phyloP scores from a whole-genome alignment of 140 eudicot species.

The Cichorium intybus region DNA sequence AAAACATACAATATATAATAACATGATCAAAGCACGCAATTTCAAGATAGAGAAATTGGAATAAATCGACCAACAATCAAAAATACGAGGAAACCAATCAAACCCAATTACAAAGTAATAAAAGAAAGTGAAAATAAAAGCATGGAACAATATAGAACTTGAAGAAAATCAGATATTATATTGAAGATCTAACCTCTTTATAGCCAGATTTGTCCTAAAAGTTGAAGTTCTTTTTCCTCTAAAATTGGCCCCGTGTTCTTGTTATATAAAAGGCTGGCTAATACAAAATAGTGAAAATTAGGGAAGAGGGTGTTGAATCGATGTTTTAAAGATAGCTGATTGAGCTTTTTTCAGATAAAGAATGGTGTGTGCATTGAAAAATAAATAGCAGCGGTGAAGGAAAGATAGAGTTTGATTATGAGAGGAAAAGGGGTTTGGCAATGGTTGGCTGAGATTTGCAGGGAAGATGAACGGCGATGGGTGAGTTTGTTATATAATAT shows the following conservation, averaged over 20 bases:
- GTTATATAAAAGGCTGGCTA: not conserved
- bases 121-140: not conserved
- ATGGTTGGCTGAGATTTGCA: slow-evolving; percentile 39
- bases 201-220: slow-evolving; percentile 55
- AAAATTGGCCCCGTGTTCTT: slow-evolving; percentile 3
- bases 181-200: slow-evolving; percentile 49
- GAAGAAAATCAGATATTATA: not conserved
- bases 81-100: not conserved
- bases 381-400: slow-evolving; percentile 9
- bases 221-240: not conserved
- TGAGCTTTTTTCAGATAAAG: not conserved
- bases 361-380: slow-evolving; percentile 5
- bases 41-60: not conserved
- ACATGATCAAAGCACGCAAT: slow-evolving; percentile 1
- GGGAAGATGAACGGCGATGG: slow-evolving; percentile 26
- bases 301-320: slow-evolving; percentile 15
- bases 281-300: not conserved
- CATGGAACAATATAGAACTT: not conserved
- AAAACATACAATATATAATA: no score
- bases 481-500: slow-evolving; percentile 13
- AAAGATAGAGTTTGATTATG: slow-evolving; percentile 18
- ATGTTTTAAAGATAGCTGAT: slow-evolving; percentile 5
- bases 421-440: slow-evolving; percentile 17
- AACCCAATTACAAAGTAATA: not conserved
- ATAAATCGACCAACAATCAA: not conserved